These are phyloP conservation scores for Spathaspora gorwiae DNA, from an alignment of 805 yeast species.

Conservation along the genomic window DNA sequence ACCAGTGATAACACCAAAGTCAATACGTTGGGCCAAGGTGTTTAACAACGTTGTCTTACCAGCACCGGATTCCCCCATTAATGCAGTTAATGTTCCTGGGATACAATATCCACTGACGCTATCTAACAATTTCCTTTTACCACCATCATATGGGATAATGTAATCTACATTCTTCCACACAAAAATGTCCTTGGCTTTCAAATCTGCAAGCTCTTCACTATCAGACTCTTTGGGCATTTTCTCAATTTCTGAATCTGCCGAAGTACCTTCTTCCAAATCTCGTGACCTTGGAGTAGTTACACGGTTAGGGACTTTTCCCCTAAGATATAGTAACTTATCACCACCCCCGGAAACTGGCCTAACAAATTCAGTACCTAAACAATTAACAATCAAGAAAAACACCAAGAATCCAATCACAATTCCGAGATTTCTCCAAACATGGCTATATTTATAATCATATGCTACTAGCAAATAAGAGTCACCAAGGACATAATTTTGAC, in stretches of 20 bases:
- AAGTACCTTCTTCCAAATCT: constrained; percentile 10
- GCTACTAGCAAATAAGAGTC: constrained; percentile 28
- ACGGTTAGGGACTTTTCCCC: constrained; percentile 18
- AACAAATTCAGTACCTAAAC: constrained; percentile 21
- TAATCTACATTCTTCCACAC: constrained; percentile 63
- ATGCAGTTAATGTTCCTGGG: constrained; percentile 56
- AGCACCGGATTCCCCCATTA: constrained; percentile 63
- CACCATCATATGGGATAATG: constrained; percentile 46
- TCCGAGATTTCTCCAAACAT: constrained; percentile 47
- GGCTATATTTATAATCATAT: constrained; percentile 32
- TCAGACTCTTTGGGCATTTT: neutral
- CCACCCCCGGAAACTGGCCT: constrained; percentile 31
- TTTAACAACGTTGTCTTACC: constrained; percentile 57
- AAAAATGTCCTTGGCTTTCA: constrained; percentile 45
- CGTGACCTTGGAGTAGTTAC: constrained; percentile 11
- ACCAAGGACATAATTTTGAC: constrained; percentile 22
- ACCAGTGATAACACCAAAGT: constrained; percentile 55
- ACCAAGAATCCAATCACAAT: constrained; percentile 31
- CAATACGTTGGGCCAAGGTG: constrained; percentile 49
- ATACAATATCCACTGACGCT: constrained; percentile 26
- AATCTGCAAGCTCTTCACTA: constrained; percentile 6
- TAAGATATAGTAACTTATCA: constrained; percentile 25
- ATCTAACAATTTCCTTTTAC: constrained; percentile 34
- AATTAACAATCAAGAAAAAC: constrained; percentile 17
- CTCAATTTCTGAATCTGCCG: neutral